Evolutionary conservation across 345 rosid species (phyloP).

Genomic region (Populus tremula): DNA sequence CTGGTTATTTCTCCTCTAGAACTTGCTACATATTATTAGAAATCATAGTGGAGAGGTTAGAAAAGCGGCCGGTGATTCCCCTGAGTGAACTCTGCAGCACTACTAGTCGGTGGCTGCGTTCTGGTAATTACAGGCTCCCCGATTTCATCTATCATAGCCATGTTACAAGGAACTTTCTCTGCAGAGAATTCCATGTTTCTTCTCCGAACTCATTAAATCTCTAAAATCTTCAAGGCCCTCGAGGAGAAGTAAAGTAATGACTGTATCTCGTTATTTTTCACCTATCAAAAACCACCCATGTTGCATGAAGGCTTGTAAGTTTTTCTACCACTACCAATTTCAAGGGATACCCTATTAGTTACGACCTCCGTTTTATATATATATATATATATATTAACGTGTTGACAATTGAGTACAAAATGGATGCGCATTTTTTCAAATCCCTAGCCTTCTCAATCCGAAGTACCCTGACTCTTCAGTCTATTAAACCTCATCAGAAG

Average conservation of each 20-base stretch:
- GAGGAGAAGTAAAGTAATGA: not conserved
- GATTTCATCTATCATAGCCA: constrained; percentile 41
- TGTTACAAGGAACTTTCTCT: constrained; percentile 36
- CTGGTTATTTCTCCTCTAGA: not conserved
- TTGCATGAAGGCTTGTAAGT: constrained; percentile 39
- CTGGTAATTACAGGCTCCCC: constrained; percentile 36
- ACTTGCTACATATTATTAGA: constrained; percentile 24
- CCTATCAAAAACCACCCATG: constrained; percentile 57
- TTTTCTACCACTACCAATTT: constrained; percentile 32
- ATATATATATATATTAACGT: no score
- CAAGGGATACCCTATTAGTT: constrained; percentile 46
- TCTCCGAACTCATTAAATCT: constrained; percentile 7
- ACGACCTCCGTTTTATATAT: constrained; percentile 14
- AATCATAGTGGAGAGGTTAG: constrained; percentile 30
- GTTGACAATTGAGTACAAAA: not conserved
- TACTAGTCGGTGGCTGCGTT: constrained; percentile 1
- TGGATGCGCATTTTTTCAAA: not conserved
- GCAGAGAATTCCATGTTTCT: constrained; percentile 37
- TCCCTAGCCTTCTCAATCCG: not conserved
- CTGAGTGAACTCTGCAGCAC: constrained; percentile 8
- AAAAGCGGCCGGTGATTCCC: constrained; percentile 24
- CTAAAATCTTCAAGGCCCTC: no score
- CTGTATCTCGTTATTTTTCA: not conserved
- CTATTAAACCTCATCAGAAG: not conserved
- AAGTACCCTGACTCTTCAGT: not conserved